phyloP scores from a whole-genome alignment of 2,329 filamentous ascomycete species.

The Nakataea oryzae region DNA sequence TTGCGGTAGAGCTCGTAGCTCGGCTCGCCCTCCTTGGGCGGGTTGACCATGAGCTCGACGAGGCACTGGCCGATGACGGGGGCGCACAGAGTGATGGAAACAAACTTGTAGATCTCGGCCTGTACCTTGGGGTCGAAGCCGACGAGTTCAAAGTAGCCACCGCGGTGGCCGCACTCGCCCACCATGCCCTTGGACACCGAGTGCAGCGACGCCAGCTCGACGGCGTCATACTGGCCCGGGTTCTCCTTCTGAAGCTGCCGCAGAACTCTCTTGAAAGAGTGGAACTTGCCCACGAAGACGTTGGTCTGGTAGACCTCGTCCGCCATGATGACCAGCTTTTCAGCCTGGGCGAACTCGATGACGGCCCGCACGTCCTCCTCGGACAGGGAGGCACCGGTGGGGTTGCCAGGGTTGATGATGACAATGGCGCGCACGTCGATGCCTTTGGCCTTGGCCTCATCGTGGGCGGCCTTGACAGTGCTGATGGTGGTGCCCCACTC shows the following conservation, averaged over 20 bases:
- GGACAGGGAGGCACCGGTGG: constrained; percentile 78
- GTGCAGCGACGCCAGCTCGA: constrained; percentile 89
- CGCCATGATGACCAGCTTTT: constrained; percentile 81
- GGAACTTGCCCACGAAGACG: constrained; percentile 88
- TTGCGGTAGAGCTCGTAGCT: constrained; percentile 74
- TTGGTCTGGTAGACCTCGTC: constrained; percentile 99
- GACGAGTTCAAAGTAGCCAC: constrained; percentile 93
- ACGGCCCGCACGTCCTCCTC: constrained; percentile 72
- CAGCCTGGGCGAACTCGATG: constrained; percentile 75
- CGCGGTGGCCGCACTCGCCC: constrained; percentile 94
- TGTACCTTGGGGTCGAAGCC: constrained; percentile 80
- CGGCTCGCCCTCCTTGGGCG: constrained; percentile 71
- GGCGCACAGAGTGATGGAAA: constrained; percentile 92
- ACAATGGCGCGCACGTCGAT: constrained; percentile 87
- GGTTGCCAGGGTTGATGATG: constrained; percentile 97
- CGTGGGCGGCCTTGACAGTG: constrained; percentile 64
- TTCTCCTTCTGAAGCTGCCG: constrained; percentile 67
- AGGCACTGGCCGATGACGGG: constrained; percentile 94
- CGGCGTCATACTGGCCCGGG: constrained; percentile 66
- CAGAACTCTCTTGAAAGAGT: constrained; percentile 87
- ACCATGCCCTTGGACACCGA: constrained; percentile 97
- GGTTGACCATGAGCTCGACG: constrained; percentile 97
- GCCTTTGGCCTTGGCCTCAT: constrained; percentile 64
- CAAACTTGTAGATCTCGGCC: constrained; percentile 96
- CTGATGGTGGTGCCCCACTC: constrained; percentile 81